Evolutionary conservation across 2,329 filamentous ascomycete genomes (phyloP).

Genomic region (Cadophora sp.): DNA sequence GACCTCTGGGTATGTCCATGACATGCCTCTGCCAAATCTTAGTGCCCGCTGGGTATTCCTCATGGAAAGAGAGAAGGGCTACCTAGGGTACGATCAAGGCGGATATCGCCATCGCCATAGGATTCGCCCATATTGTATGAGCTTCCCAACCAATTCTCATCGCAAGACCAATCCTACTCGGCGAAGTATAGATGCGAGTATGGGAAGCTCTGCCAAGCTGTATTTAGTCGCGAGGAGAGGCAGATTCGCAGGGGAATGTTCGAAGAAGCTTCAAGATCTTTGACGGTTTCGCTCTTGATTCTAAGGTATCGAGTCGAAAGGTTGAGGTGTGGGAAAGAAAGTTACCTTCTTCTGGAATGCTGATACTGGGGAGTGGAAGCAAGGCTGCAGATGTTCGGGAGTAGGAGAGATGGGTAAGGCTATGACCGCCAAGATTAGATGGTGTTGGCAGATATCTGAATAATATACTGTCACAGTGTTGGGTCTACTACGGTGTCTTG

Average conservation of each 20-base stretch:
- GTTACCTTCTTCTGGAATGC: background rate
- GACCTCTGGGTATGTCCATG: slow-evolving; percentile 11
- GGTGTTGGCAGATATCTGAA: background rate
- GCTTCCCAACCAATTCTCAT: background rate
- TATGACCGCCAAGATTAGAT: background rate
- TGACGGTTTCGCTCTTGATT: background rate
- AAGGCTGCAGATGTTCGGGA: slow-evolving; percentile 1
- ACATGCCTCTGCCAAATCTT: slow-evolving; percentile 11
- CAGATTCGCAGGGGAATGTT: background rate
- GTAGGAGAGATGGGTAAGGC: background rate
- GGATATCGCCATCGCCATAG: slow-evolving; percentile 26
- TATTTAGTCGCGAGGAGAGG: background rate
- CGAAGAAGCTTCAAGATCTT: background rate
- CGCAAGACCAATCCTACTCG: background rate
- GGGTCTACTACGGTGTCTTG: background rate
- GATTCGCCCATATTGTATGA: slow-evolving; percentile 11
- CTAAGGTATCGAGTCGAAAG: background rate
- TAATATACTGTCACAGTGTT: background rate
- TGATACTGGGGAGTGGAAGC: background rate
- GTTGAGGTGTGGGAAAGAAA: no score
- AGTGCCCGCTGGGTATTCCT: background rate
- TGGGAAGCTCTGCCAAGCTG: background rate
- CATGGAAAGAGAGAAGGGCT: background rate
- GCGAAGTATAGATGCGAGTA: background rate
- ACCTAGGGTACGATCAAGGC: slow-evolving; percentile 30